phyloP scores from a whole-genome alignment of 306 rosid genomes.

The Potentilla sterilis region DNA sequence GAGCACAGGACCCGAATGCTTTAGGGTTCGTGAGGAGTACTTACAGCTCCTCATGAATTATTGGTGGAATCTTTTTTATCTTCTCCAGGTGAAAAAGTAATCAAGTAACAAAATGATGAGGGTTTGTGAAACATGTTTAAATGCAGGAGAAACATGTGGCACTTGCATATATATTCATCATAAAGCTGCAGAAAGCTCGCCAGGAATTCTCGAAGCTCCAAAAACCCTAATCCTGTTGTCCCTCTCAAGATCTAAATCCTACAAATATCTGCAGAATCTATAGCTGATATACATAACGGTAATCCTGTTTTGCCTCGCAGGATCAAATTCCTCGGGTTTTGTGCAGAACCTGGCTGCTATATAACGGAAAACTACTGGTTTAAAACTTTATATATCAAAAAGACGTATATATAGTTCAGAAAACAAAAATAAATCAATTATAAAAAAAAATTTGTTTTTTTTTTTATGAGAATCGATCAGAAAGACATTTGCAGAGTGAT shows the following conservation, averaged over 20 bases:
- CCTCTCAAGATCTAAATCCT: background rate
- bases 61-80: constrained; percentile 55
- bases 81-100: constrained; percentile 37
- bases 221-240: constrained; percentile 11
- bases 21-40: constrained; percentile 26
- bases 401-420: background rate
- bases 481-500: background rate
- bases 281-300: background rate
- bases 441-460: too few relatives aligned
- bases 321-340: background rate
- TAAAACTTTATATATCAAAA: background rate
- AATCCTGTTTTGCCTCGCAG: background rate
- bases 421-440: background rate
- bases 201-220: background rate
- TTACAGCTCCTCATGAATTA: constrained; percentile 45
- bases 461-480: background rate
- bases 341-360: background rate
- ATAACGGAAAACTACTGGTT: background rate
- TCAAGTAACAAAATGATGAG: constrained; percentile 53
- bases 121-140: constrained; percentile 34
- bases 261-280: background rate
- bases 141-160: constrained; percentile 33
- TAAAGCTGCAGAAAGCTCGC: background rate
- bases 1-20: constrained; percentile 32
- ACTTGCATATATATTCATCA: background rate